Percentiles rank a stretch among this genome's conserved stretches.
These are phyloP conservation scores for Cornus kousa DNA, from an alignment of 148 eudicot genomes.

Conservation along the genomic window DNA sequence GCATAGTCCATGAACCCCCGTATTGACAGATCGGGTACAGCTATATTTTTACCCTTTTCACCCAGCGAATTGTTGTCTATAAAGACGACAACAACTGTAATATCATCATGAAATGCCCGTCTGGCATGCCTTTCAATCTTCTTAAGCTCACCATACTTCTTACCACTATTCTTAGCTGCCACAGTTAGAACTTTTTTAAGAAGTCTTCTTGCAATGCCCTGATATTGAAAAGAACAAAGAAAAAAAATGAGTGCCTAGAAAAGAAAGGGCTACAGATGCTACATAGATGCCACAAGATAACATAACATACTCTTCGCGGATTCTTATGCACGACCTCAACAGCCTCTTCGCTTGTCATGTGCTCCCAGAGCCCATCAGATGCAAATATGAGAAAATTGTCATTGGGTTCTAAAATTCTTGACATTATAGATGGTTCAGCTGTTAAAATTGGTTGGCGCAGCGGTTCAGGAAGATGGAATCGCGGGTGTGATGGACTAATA, in stretches of 20 bases:
- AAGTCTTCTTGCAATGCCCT: constrained; percentile 75
- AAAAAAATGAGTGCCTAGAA: background rate
- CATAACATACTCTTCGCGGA: too few relatives aligned
- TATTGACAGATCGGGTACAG: constrained; percentile 41
- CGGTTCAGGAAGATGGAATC: constrained; percentile 26
- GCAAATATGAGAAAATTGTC: constrained; percentile 23
- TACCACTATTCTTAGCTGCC: constrained; percentile 43
- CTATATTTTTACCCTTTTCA: constrained; percentile 12
- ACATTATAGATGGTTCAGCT: constrained; percentile 30
- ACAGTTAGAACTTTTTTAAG: constrained; percentile 41
- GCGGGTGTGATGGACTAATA: constrained; percentile 19
- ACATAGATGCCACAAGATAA: too few relatives aligned
- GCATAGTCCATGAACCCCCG: constrained; percentile 45
- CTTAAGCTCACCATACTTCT: constrained; percentile 38
- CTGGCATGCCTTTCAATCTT: constrained; percentile 41
- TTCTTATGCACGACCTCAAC: constrained; percentile 29
- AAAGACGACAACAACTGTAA: constrained; percentile 61
- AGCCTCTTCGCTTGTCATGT: constrained; percentile 36
- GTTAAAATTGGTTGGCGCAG: constrained; percentile 25
- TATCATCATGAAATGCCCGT: constrained; percentile 64
- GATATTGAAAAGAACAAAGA: background rate
- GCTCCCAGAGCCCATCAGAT: constrained; percentile 32
- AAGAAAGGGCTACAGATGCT: too few relatives aligned
- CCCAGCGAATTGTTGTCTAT: constrained; percentile 47
- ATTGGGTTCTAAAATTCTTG: constrained; percentile 19